These are phyloP conservation scores for Citrus hindsii DNA, from an alignment of 345 rosid genomes.

Conservation along the genomic window DNA sequence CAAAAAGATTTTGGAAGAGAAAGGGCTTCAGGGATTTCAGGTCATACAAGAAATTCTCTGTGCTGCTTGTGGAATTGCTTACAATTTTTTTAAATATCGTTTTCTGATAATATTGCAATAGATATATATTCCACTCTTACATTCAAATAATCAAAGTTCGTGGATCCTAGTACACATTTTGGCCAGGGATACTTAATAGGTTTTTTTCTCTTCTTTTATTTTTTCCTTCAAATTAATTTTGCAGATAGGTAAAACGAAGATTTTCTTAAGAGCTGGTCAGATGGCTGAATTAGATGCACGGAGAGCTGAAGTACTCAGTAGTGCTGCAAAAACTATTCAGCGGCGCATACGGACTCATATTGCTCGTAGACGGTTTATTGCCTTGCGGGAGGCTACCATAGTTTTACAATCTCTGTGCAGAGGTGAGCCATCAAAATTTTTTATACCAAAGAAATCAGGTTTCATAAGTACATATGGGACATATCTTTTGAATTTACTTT, in stretches of 20 bases:
- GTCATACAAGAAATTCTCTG: conserved; percentile 29
- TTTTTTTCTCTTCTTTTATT: background rate
- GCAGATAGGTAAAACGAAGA: conserved; percentile 95
- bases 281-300: conserved; percentile 97
- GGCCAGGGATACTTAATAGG: background rate
- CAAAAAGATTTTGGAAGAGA: conserved; percentile 74
- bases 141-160: background rate
- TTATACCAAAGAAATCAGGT: background rate
- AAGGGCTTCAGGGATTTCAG: conserved; percentile 90
- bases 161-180: background rate
- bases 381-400: conserved; percentile 59
- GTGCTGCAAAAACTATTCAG: conserved; percentile 85
- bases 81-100: background rate
- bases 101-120: background rate
- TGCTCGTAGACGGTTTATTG: conserved; percentile 66
- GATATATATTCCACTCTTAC: background rate
- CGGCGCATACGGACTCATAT: conserved; percentile 64
- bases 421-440: conserved; percentile 38
- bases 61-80: conserved; percentile 8
- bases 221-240: conserved; percentile 20
- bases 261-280: conserved; percentile 96
- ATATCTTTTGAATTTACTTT: background rate
- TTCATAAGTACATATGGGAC: background rate
- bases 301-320: conserved; percentile 74
- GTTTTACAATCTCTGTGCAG: conserved; percentile 60